A percentile compares a stretch with the other conserved stretches of the same genome.
Evolutionary conservation across 352 stramenopile species (phyloP).

Genomic region (Globisporangium spinosum): DNA sequence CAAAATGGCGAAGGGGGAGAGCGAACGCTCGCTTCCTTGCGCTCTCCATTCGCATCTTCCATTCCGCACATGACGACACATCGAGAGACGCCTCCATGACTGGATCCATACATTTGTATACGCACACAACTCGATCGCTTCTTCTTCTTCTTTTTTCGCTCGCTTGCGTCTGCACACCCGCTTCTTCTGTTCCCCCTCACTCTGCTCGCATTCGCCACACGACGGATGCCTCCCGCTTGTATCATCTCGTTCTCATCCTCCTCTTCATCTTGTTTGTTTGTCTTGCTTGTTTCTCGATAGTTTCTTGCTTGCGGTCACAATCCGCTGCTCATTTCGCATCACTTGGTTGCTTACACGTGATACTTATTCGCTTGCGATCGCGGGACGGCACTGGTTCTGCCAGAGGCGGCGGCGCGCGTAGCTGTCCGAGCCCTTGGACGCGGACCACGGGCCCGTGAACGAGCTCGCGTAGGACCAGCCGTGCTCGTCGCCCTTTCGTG

Average conservation of each 20-base stretch:
- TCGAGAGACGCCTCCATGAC: neutral
- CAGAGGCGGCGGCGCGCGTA: constrained; percentile 63
- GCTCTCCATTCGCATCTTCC: neutral
- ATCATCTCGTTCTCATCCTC: neutral
- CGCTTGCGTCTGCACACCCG: neutral
- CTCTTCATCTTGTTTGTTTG: neutral
- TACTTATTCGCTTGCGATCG: constrained; percentile 37
- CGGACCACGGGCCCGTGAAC: constrained; percentile 59
- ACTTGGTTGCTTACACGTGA: no score
- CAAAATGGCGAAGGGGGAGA: neutral
- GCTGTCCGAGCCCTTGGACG: constrained; percentile 19
- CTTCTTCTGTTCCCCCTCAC: neutral
- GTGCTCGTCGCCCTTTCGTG: constrained; percentile 57
- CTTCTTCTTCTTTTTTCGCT: no score
- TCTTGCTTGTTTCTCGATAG: neutral
- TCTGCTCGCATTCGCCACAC: neutral
- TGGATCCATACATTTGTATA: neutral
- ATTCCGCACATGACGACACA: neutral
- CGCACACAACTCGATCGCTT: neutral
- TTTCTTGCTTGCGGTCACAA: neutral
- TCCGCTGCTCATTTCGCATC: neutral
- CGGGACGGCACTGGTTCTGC: constrained; percentile 65
- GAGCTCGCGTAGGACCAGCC: constrained; percentile 68
- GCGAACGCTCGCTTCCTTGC: neutral
- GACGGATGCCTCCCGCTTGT: neutral